Conservation (phyloP, 805 yeast genomes). For the Lipomyces spencermartinsiae region DNA sequence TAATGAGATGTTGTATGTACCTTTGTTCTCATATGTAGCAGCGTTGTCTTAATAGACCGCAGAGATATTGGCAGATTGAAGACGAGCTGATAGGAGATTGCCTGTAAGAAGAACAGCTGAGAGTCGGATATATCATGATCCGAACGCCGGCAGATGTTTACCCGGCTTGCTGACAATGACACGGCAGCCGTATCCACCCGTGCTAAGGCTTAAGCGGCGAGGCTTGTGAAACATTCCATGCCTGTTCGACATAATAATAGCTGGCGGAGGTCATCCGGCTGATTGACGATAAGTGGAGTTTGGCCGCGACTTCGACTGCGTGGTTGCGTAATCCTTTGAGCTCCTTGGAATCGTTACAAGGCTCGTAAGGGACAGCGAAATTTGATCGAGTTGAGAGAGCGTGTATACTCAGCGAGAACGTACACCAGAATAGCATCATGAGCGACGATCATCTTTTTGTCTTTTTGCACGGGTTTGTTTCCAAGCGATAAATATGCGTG, state of each 20-base stretch:
- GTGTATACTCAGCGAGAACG: not conserved
- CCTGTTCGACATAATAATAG: not conserved
- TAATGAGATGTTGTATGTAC: not conserved
- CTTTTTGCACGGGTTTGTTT: constrained; percentile 71
- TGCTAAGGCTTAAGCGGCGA: too few species aligned
- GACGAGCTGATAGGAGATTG: too few species aligned
- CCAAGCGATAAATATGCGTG: not conserved
- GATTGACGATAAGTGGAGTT: too few species aligned
- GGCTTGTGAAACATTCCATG: not conserved
- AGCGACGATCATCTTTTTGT: constrained; percentile 63
- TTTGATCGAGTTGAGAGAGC: not conserved
- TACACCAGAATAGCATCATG: constrained; percentile 7
- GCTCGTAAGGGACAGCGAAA: not conserved
- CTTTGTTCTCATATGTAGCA: not conserved
- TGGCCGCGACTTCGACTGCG: too few species aligned
- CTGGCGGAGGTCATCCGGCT: not conserved
- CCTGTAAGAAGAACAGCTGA: too few species aligned
- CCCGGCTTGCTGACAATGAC: not conserved
- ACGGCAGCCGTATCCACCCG: too few species aligned
- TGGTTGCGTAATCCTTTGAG: too few species aligned
- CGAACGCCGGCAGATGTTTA: not conserved
- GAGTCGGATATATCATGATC: too few species aligned
- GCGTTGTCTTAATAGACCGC: not conserved
- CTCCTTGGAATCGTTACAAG: too few species aligned
- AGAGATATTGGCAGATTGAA: not conserved